A percentile compares a stretch with the other conserved stretches of the same genome.
Conservation (phyloP, 2,329 filamentous ascomycete genomes). For the Albophoma yamanashiensis region DNA sequence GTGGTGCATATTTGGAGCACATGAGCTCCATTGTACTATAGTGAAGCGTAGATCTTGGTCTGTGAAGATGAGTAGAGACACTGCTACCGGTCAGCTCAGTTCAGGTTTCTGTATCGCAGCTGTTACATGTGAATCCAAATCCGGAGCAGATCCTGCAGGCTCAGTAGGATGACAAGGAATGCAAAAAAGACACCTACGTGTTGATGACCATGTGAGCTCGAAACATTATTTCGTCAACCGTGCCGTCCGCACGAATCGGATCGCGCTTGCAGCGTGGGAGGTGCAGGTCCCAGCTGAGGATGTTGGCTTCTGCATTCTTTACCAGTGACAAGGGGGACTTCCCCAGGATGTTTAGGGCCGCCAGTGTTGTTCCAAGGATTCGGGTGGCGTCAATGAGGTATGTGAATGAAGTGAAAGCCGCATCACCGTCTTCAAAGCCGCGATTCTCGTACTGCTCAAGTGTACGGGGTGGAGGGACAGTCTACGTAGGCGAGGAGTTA, state of each 20-base stretch:
- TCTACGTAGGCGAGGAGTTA: too few relatives aligned
- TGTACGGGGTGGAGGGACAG: conserved; percentile 41
- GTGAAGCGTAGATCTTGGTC: conserved; percentile 7
- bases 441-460: conserved; percentile 63
- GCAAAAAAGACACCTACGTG: conserved; percentile 32
- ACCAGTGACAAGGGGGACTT: conserved; percentile 14
- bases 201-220: conserved; percentile 65
- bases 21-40: conserved; percentile 10
- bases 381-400: conserved; percentile 69
- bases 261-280: conserved; percentile 58
- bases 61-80: conserved; percentile 7
- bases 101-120: too few relatives aligned
- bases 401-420: conserved; percentile 63
- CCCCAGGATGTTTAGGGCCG: conserved; percentile 31
- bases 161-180: too few relatives aligned
- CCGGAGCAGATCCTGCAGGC: too few relatives aligned
- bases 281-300: conserved; percentile 64
- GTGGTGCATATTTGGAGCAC: conserved; percentile 10
- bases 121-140: too few relatives aligned
- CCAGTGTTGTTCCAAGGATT: conserved; percentile 49
- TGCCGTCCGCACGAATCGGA: conserved; percentile 50
- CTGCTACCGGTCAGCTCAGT: too few relatives aligned
- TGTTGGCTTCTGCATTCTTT: conserved; percentile 23
- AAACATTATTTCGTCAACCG: conserved; percentile 70
- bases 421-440: conserved; percentile 53